Conservation (phyloP, 176 grass and related monocot genomes). For the Cocos nucifera region DNA sequence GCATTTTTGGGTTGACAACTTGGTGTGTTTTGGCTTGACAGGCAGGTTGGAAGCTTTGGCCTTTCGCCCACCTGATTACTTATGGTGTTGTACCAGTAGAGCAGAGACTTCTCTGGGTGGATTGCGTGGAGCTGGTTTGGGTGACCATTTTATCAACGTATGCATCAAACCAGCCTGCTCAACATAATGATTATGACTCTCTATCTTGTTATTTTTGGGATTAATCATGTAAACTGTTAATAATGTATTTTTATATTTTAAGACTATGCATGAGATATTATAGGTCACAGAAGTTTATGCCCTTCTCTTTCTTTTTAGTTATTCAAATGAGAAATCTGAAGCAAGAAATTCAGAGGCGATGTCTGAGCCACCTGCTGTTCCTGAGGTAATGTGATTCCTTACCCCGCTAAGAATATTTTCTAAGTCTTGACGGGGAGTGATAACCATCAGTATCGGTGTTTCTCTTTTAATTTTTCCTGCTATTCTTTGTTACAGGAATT, state of each 20-base stretch:
- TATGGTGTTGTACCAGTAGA: conserved; percentile 83
- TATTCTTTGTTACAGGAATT: conserved; percentile 18
- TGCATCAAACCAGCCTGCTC: conserved; percentile 19
- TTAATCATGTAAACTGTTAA: too few relatives aligned
- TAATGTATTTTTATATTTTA: too few relatives aligned
- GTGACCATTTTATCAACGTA: conserved; percentile 96
- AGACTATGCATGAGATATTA: too few relatives aligned
- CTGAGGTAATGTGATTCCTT: conserved; percentile 17
- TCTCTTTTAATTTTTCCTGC: background rate
- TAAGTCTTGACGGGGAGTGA: background rate
- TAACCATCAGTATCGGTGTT: background rate
- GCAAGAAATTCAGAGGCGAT: conserved; percentile 54
- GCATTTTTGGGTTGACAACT: background rate
- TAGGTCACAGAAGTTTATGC: too few relatives aligned
- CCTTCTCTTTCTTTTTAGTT: conserved; percentile 30
- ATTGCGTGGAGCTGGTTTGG: conserved; percentile 90
- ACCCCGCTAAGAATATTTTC: background rate
- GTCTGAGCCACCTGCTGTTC: background rate
- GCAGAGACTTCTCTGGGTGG: conserved; percentile 95
- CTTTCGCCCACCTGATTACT: conserved; percentile 86
- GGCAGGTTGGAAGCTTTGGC: conserved; percentile 98
- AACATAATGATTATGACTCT: background rate
- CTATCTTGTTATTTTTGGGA: background rate
- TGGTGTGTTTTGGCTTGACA: conserved; percentile 12
- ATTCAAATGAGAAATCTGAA: conserved; percentile 95